Evolutionary conservation across 306 rosid genomes (phyloP).

Genomic region (Datisca glomerata): DNA sequence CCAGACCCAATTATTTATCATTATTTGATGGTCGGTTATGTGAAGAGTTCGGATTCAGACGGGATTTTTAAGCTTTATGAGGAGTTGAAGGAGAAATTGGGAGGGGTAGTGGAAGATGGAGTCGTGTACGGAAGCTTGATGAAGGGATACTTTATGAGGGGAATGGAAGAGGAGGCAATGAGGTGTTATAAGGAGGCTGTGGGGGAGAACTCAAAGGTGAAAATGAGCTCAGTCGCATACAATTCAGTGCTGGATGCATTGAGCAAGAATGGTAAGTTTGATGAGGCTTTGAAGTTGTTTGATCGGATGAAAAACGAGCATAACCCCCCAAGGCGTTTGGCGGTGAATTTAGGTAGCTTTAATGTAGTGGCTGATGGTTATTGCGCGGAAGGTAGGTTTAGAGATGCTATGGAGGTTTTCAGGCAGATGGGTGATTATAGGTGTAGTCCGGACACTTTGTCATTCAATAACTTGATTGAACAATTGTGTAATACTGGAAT

Average conservation of each 20-base stretch:
- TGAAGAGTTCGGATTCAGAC: conserved; percentile 45
- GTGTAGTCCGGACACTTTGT: conserved; percentile 58
- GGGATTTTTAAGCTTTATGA: conserved; percentile 49
- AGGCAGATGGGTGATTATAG: conserved; percentile 77
- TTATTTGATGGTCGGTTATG: conserved; percentile 73
- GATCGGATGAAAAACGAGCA: conserved; percentile 63
- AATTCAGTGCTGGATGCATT: conserved; percentile 81
- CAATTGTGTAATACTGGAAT: conserved; percentile 58
- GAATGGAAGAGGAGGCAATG: conserved; percentile 83
- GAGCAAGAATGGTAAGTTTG: conserved; percentile 63
- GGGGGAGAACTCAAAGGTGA: conserved; percentile 43
- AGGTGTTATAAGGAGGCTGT: conserved; percentile 59
- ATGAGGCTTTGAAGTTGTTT: conserved; percentile 55
- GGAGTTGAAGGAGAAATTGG: conserved; percentile 50
- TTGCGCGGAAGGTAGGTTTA: conserved; percentile 47
- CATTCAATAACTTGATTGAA: conserved; percentile 86
- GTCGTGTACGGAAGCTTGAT: conserved; percentile 75
- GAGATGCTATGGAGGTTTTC: conserved; percentile 68
- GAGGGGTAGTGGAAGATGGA: conserved; percentile 64
- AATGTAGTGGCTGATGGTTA: conserved; percentile 84
- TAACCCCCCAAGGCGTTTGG: conserved; percentile 36
- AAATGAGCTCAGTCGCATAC: conserved; percentile 62
- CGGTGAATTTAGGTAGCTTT: conserved; percentile 82
- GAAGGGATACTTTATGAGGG: conserved; percentile 76
- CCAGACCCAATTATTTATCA: conserved; percentile 63